These are phyloP conservation scores for Yarrowia bubula DNA, from an alignment of 805 yeast genomes.

Conservation along the genomic window DNA sequence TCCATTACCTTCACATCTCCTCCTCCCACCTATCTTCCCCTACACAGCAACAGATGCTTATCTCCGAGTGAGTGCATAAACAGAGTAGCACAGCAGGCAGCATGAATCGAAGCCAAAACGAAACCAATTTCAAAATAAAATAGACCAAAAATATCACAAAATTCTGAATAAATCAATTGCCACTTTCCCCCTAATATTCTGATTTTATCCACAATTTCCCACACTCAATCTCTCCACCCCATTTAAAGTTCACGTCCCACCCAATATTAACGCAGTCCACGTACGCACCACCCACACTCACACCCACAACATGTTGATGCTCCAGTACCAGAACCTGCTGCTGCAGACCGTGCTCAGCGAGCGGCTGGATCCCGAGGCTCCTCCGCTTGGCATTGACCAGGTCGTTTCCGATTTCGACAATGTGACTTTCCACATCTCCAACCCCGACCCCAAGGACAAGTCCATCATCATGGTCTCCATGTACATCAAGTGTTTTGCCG, in stretches of 20 bases:
- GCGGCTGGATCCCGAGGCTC: slow-evolving; percentile 52
- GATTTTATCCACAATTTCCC: not conserved
- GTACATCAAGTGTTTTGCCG: slow-evolving; percentile 73
- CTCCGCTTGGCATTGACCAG: slow-evolving; percentile 59
- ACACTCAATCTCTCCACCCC: not conserved
- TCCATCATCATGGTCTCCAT: slow-evolving; percentile 63
- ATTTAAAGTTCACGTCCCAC: not conserved
- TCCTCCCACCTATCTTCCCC: not conserved
- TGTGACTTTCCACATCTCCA: slow-evolving; percentile 89
- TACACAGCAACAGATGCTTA: not conserved
- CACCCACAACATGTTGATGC: slow-evolving; percentile 62
- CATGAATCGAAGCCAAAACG: too few relatives aligned
- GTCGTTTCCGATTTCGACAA: slow-evolving; percentile 93
- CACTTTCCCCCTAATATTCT: not conserved
- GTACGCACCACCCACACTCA: not conserved
- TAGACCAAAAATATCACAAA: not conserved
- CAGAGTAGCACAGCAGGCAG: not conserved
- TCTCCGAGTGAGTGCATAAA: slow-evolving; percentile 21
- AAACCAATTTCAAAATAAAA: not conserved
- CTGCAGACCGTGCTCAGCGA: slow-evolving; percentile 78
- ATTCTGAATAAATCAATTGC: not conserved
- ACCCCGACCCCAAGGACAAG: slow-evolving; percentile 63
- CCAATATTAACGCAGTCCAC: slow-evolving; percentile 5
- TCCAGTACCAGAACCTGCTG: slow-evolving; percentile 80
- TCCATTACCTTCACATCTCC: not conserved